These are phyloP conservation scores for Suillus occidentalis DNA, from an alignment of 768 basidiomycete species.

Conservation along the genomic window DNA sequence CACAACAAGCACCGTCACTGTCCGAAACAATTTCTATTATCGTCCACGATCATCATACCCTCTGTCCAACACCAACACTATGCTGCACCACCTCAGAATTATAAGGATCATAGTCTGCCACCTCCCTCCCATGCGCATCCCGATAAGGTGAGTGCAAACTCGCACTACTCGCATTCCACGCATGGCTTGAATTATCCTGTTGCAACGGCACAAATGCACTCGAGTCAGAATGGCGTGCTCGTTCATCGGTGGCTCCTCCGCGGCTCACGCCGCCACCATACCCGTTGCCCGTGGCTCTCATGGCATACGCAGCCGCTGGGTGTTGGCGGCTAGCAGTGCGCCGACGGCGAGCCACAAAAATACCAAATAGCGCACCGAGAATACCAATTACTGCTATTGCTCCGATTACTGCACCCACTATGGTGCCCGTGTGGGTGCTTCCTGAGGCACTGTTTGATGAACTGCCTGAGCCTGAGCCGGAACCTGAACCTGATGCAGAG, in stretches of 20 bases:
- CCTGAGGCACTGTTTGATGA: constrained; percentile 18
- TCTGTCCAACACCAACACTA: constrained; percentile 1
- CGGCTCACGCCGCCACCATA: constrained; percentile 13
- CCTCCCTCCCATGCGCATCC: constrained; percentile 21
- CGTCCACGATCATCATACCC: neutral
- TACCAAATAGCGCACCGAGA: constrained; percentile 38
- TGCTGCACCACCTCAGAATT: neutral
- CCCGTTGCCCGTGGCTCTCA: constrained; percentile 32
- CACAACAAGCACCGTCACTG: neutral
- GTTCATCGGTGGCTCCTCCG: constrained; percentile 23
- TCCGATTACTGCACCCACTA: constrained; percentile 33
- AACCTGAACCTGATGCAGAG: constrained; percentile 41
- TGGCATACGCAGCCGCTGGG: constrained; percentile 37
- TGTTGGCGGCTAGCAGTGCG: constrained; percentile 37
- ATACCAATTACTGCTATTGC: constrained; percentile 29
- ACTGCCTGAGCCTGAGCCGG: constrained; percentile 12
- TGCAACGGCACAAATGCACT: constrained; percentile 73
- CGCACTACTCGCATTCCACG: constrained; percentile 57
- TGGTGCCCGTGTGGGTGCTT: constrained; percentile 19
- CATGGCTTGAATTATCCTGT: constrained; percentile 56
- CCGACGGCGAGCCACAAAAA: constrained; percentile 52
- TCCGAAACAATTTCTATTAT: neutral
- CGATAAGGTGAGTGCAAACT: constrained; percentile 44
- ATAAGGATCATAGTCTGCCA: constrained; percentile 12
- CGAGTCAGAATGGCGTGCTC: constrained; percentile 53